Percentiles rank a stretch among this genome's conserved stretches.
Evolutionary conservation across 805 yeast genomes (phyloP).

Genomic region (Lipomyces mesembrius): DNA sequence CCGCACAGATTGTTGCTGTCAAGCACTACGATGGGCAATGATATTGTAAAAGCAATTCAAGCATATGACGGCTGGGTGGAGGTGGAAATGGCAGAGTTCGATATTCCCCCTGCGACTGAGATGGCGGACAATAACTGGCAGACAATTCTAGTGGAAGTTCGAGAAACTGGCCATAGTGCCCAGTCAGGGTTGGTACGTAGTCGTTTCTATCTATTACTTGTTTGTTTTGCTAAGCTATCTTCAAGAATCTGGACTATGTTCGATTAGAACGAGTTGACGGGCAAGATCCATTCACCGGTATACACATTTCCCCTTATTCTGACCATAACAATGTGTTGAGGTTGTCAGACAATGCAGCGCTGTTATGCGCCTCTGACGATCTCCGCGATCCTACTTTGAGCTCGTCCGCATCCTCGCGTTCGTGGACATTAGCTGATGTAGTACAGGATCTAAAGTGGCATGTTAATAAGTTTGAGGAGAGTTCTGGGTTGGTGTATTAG

Average conservation of each 20-base stretch:
- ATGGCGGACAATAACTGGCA: conserved; percentile 23
- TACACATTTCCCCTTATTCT: conserved; percentile 20
- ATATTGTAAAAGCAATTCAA: not conserved
- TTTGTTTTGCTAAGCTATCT: not conserved
- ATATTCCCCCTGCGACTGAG: conserved; percentile 14
- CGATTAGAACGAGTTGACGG: conserved; percentile 27
- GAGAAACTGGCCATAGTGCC: conserved; percentile 21
- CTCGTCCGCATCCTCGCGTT: not conserved
- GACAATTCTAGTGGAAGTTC: conserved; percentile 24
- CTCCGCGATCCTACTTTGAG: not conserved
- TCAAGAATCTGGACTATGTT: conserved; percentile 23
- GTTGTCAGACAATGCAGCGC: not conserved
- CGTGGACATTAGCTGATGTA: conserved; percentile 13
- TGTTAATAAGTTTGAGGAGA: conserved; percentile 12
- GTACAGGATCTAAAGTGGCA: conserved; percentile 5
- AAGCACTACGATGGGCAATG: conserved; percentile 12
- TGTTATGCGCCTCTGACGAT: not conserved
- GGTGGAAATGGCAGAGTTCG: conserved; percentile 25
- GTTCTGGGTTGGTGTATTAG: conserved; percentile 18
- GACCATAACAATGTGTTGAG: conserved; percentile 6
- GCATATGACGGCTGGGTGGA: conserved; percentile 21
- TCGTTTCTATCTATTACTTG: not conserved
- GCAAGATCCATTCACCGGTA: conserved; percentile 9
- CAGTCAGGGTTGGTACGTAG: conserved; percentile 21
- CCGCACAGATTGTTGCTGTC: conserved; percentile 19